phyloP scores from a whole-genome alignment of 306 rosid genomes.

The Mimosa bimucronata region DNA sequence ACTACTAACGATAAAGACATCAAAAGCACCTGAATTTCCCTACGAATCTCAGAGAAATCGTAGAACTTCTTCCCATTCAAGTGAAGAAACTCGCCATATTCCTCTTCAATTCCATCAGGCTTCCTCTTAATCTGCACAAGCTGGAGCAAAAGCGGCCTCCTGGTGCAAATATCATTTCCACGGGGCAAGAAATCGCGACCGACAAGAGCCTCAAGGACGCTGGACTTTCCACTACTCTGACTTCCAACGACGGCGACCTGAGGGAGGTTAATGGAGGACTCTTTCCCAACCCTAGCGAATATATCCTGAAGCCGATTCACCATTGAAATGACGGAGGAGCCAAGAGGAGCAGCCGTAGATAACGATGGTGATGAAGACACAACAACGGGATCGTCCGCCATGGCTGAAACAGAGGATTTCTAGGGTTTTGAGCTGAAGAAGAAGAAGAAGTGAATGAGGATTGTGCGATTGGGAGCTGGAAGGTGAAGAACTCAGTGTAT shows the following conservation, averaged over 20 bases:
- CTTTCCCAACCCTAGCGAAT: slow-evolving; percentile 85
- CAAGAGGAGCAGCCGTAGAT: slow-evolving; percentile 59
- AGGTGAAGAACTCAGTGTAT: neutral
- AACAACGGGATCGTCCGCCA: slow-evolving; percentile 59
- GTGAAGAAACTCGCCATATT: slow-evolving; percentile 94
- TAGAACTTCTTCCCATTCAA: slow-evolving; percentile 72
- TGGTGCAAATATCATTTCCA: slow-evolving; percentile 86
- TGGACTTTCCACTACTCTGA: slow-evolving; percentile 98
- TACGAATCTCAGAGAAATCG: slow-evolving; percentile 76
- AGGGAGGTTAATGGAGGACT: slow-evolving; percentile 83
- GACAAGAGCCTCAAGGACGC: slow-evolving; percentile 92
- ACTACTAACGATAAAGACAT: neutral
- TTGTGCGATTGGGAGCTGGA: neutral
- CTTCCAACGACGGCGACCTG: slow-evolving; percentile 97
- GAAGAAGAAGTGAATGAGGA: neutral
- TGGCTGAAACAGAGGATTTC: slow-evolving; percentile 38
- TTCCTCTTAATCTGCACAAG: slow-evolving; percentile 71
- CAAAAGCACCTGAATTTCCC: slow-evolving; percentile 77
- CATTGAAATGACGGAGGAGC: slow-evolving; percentile 78
- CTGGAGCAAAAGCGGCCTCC: slow-evolving; percentile 93
- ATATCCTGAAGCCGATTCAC: slow-evolving; percentile 95
- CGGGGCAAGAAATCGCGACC: slow-evolving; percentile 96
- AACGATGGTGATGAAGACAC: slow-evolving; percentile 29
- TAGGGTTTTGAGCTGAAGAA: slow-evolving; percentile 48
- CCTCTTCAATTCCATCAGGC: slow-evolving; percentile 61